Conservation (phyloP, 179 eudicot genomes). For the Sideroxylon spinosum region DNA sequence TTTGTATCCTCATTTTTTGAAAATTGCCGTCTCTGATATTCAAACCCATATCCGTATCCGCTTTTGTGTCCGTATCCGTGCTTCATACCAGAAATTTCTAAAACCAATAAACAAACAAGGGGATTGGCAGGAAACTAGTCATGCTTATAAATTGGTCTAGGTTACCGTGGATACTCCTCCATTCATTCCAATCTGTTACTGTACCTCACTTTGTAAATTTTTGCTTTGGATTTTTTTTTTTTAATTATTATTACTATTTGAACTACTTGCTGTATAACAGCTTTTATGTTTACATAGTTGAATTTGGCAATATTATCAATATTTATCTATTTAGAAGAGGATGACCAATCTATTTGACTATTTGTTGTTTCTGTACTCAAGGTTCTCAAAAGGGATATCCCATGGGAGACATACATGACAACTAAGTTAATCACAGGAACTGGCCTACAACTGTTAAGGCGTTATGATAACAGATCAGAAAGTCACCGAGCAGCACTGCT, state of each 20-base stretch:
- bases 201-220: background rate
- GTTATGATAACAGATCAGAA: constrained; percentile 78
- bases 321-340: background rate
- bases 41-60: too few relatives aligned
- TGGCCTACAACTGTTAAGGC: constrained; percentile 82
- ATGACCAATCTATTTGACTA: background rate
- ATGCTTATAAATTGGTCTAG: background rate
- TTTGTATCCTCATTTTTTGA: too few relatives aligned
- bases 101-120: background rate
- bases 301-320: background rate
- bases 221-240: background rate
- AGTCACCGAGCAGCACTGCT: constrained; percentile 70
- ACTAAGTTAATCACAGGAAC: constrained; percentile 89
- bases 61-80: too few relatives aligned
- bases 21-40: too few relatives aligned
- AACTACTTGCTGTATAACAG: background rate
- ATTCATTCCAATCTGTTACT: background rate
- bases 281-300: background rate
- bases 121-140: background rate
- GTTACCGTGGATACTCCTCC: background rate
- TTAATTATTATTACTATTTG: background rate
- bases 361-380: constrained; percentile 23
- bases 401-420: constrained; percentile 98
- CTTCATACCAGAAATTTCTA: too few relatives aligned
- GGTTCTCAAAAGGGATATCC: constrained; percentile 90